Base-by-base conservation (phyloP, 139 green algal genomes). In the Haematococcus sp. region DNA sequence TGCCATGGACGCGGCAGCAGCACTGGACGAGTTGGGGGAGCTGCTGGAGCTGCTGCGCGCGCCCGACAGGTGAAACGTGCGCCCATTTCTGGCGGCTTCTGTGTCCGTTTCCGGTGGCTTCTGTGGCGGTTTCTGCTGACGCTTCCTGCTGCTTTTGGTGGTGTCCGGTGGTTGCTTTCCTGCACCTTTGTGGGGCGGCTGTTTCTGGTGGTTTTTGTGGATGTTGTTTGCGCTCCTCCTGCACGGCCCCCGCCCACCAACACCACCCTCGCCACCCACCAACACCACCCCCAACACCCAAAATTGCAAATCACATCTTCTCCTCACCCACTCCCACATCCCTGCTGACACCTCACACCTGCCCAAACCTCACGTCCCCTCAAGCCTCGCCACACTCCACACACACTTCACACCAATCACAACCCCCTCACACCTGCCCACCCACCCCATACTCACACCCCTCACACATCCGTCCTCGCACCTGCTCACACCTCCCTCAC, bases 11-110 rank as follows among this genome's bases (percentile, higher is more conserved):
- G 52, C 71, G 15, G 33, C 32, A 3, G 72, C 58, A 0, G 68
- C 78, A 9, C 56, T 85, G 23, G 80, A 83, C 20, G 80, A 84
- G 49, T 71, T 86, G 30, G 51, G 61, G 2, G 75, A 77, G 52
- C 77, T 87, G 33, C 74, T 87, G 16, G 55, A 20, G 9, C 46
- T 82, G 55, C 71, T 82, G 60, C 59, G 51, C 22, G 27, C 52
- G 30, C 66, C 66, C 27, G 80, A 80, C 40, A 23, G 55, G n/a
- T n/a, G n/a, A n/a, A n/a, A n/a, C n/a, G n/a, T n/a, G n/a, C n/a
- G n/a, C n/a, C n/a, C n/a, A n/a, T n/a, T n/a, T n/a, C n/a, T n/a
- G n/a, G n/a, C n/a, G n/a, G n/a, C n/a, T n/a, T n/a, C n/a, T n/a
- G n/a, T n/a, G 20, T 28, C 56, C 34, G 59, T 83, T 22, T 66